Evolutionary conservation across 1,284 basidiomycete genomes (phyloP).

Genomic region (Puccinia triticina): DNA sequence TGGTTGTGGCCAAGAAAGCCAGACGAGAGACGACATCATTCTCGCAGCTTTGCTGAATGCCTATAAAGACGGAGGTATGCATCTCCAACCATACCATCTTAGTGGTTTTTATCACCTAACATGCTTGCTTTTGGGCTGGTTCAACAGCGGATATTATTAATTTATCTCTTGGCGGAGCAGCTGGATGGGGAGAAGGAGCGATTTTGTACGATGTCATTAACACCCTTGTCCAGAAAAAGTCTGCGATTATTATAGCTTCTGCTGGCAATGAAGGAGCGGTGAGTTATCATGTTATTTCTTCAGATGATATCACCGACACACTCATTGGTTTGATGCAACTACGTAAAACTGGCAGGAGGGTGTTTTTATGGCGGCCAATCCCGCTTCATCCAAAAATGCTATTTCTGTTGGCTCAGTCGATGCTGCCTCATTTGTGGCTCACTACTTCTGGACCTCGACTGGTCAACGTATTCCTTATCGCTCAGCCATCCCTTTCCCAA

Average conservation of each 20-base stretch:
- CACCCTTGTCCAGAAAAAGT: conserved; percentile 34
- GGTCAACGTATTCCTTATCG: conserved; percentile 35
- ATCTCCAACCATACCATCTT: not conserved
- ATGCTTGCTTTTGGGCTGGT: not conserved
- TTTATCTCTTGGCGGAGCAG: conserved; percentile 35
- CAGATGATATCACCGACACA: not conserved
- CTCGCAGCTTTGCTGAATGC: conserved; percentile 34
- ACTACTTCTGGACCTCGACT: conserved; percentile 26
- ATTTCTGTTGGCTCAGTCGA: conserved; percentile 51
- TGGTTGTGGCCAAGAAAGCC: conserved; percentile 41
- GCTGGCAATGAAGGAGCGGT: conserved; percentile 52
- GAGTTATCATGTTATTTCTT: not conserved
- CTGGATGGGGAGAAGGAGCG: conserved; percentile 41
- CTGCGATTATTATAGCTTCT: conserved; percentile 31
- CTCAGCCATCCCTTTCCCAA: conserved; percentile 31
- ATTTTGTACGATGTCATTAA: conserved; percentile 40
- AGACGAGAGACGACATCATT: conserved; percentile 36
- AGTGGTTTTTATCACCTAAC: not conserved
- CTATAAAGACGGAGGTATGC: conserved; percentile 41
- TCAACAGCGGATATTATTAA: conserved; percentile 47
- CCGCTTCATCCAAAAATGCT: conserved; percentile 31
- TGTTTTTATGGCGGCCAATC: conserved; percentile 37
- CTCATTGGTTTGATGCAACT: not conserved
- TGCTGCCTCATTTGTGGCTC: not conserved
- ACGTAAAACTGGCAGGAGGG: conserved; percentile 25